Percentiles rank a stretch among this genome's conserved stretches.
phyloP scores from a whole-genome alignment of 345 rosid genomes.

The Hibiscus mutabilis region DNA sequence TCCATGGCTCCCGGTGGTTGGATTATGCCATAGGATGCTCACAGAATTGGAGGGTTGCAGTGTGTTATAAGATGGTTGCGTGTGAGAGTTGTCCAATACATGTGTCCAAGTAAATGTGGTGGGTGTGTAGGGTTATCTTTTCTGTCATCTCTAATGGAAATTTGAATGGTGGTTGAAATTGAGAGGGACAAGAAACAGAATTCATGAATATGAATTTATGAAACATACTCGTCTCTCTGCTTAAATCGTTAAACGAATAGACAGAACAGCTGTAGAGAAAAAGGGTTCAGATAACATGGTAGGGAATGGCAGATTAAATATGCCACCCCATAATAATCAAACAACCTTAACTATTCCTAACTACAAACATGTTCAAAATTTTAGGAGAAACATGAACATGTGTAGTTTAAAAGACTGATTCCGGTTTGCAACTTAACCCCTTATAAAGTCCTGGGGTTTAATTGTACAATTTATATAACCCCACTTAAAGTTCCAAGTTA shows the following conservation, averaged over 20 bases:
- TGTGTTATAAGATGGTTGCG: not conserved
- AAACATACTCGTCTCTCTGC: not conserved
- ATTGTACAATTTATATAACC: no score
- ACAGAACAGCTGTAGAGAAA: no score
- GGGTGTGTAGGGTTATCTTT: not conserved
- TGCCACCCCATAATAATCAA: not conserved
- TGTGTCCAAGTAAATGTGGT: not conserved
- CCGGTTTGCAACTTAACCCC: no score
- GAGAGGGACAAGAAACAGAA: not conserved
- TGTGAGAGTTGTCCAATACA: not conserved
- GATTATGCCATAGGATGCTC: not conserved
- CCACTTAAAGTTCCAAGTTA: no score
- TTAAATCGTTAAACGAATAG: no score
- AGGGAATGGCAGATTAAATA: not conserved
- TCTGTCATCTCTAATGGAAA: not conserved
- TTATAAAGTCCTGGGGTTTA: no score
- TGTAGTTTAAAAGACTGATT: no score
- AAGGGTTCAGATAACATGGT: not conserved
- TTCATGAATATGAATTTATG: not conserved
- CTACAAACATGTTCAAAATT: no score
- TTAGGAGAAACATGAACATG: no score
- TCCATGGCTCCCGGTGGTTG: conserved; percentile 37
- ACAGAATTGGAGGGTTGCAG: not conserved
- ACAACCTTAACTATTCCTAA: not conserved
- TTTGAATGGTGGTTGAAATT: not conserved